Evolutionary conservation across 768 basidiomycete genomes (phyloP), one percentile per base, ranked within the genome.

Genomic region (Mycena haematopus): DNA sequence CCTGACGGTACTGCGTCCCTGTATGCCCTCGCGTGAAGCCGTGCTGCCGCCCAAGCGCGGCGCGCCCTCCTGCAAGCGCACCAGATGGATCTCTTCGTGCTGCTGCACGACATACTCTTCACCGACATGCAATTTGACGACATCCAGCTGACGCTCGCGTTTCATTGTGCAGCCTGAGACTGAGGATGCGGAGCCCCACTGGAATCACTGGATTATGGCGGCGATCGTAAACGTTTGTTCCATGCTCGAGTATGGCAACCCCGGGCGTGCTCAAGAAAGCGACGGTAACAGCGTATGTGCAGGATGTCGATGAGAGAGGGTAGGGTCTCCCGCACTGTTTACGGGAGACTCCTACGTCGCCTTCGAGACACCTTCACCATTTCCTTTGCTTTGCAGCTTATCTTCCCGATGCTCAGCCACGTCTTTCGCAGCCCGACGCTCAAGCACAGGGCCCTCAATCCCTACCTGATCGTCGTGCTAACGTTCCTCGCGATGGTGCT

Each of bases 91-190:
- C 9, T 31, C 6, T 31, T 31, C 9, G 4, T 31, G 29, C 29
- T 31, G 29, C 29, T 31, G 29, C 29, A 31, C 29, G 96, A 96
- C 29, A 96, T 98, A 94, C 82, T 99, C 1, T 98, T 98, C 77
- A 99, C 97, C 15, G 90, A 92, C 66, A 94, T 97, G 65, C 85
- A 95, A 65, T 86, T 99, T 24, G 97, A 99, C 73, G 92, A 95
- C 72, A 98, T 99, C 72, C 77, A 84, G 45, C 81, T 87, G 14
- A 89, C 89, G 0, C 84, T 95, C 29, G 0, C 89, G 94, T n/a
- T 92, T 96, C 72, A 82, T 95, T 36, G 95, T 96, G 74, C 89
- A 92, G 44, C 84, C 96, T 3, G 83, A 88, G 54, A 89, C 95
- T 60, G 93, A 96, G 63, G 86, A 85, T 11, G 89, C 9, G 9